Evolutionary conservation across 257 asterid genomes (phyloP), one percentile per base, ranked within the genome.

Genomic region (Eucommia ulmoides): DNA sequence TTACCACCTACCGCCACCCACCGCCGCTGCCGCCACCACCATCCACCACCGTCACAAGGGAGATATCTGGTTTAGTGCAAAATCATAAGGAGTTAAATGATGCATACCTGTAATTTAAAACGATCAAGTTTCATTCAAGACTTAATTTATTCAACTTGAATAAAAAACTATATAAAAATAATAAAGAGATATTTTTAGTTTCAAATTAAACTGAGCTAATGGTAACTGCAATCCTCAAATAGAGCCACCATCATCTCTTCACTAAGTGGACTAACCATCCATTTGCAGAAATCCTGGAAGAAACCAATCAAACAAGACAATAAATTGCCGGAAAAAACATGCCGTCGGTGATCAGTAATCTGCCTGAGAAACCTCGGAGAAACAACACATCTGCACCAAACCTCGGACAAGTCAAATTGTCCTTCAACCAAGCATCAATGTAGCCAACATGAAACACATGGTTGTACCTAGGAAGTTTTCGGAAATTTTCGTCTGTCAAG

Each of bases 391-490:
- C 63, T 49, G 54, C 63, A 57, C 0, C 48, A 24, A 22, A n/a
- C n/a, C n/a, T n/a, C n/a, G 63, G 63, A 15, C 62, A 57, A 16
- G 24, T 14, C 9, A 49, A 57, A 29, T 57, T 24, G 1, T 21
- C 49, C 16, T 48, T 19, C 23, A 57, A 24, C 62, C 62, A 57
- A 22, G 49, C 25, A 35, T 57, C 63, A 57, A 57, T 35, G 52
- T 55, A 57, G 8, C 41, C 24, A 22, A 46, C 17, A 14, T 57
- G 62, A 45, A 57, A 57, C 41, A 0, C 46, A 21, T 57, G 62
- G 16, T 25, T 52, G 25, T 55, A 57, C 21, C 17, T 49, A 24
- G 10, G 3, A 20, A 57, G 62, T 2, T 47, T 7, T 3, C 42
- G 22, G 23, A 15, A 22, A 9, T 42, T n/a, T 16, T 57, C 55